Evolutionary conservation across 2,329 filamentous ascomycete species (phyloP).

Genomic region (Fusarium tricinctum): DNA sequence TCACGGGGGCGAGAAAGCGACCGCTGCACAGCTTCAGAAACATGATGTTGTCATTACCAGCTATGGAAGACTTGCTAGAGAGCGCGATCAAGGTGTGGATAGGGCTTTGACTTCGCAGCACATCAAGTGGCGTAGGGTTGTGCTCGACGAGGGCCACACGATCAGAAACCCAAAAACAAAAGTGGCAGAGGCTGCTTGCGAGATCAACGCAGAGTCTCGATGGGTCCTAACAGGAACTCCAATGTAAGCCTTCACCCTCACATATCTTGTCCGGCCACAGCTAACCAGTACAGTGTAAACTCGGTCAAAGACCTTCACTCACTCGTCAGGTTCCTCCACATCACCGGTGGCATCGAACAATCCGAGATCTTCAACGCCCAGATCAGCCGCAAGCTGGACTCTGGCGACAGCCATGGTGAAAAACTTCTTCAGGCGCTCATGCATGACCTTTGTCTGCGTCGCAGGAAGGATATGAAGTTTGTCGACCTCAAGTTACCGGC

Average conservation of each 20-base stretch:
- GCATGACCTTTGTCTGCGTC: slow-evolving; percentile 82
- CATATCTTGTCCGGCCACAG: not conserved
- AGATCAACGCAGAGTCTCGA: slow-evolving; percentile 76
- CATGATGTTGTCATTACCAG: slow-evolving; percentile 87
- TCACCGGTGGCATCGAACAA: slow-evolving; percentile 81
- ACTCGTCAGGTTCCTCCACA: slow-evolving; percentile 80
- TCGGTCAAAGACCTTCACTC: slow-evolving; percentile 85
- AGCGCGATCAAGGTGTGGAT: slow-evolving; percentile 66
- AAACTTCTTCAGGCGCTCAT: slow-evolving; percentile 81
- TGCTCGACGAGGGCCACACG: slow-evolving; percentile 86
- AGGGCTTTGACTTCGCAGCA: slow-evolving; percentile 55
- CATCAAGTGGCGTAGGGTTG: slow-evolving; percentile 80
- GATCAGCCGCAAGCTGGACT: slow-evolving; percentile 73
- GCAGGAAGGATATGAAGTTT: slow-evolving; percentile 90
- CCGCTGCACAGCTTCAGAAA: slow-evolving; percentile 69
- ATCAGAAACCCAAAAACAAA: slow-evolving; percentile 85
- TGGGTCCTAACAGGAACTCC: slow-evolving; percentile 88
- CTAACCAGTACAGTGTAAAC: slow-evolving; percentile 72
- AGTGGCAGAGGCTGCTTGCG: slow-evolving; percentile 75
- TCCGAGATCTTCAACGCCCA: slow-evolving; percentile 78
- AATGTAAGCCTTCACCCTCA: slow-evolving; percentile 66
- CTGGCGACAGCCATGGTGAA: slow-evolving; percentile 69
- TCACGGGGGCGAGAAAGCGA: slow-evolving; percentile 74
- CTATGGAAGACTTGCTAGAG: slow-evolving; percentile 80
- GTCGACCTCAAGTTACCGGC: slow-evolving; percentile 84